Evolutionary conservation across 495 filamentous ascomycete species (phyloP).

Genomic region (Cladorrhinum samala): DNA sequence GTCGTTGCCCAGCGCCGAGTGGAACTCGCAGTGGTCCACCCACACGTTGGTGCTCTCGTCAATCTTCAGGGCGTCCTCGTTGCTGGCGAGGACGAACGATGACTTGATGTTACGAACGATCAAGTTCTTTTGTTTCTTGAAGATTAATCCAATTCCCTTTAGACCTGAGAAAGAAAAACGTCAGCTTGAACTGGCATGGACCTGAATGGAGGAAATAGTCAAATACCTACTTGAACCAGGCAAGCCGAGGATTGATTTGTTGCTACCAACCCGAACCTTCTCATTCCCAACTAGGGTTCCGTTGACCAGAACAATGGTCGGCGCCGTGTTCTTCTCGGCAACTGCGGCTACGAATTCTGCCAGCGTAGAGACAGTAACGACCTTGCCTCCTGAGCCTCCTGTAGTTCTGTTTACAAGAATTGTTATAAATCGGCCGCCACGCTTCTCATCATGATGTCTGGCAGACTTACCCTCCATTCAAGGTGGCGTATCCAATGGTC

Average conservation of each 20-base stretch:
- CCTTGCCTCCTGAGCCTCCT: conserved; percentile 54
- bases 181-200: neutral
- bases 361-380: conserved; percentile 53
- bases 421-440: too few relatives aligned
- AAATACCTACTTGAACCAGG: conserved; percentile 18
- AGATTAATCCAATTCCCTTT: conserved; percentile 38
- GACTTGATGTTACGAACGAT: conserved; percentile 60
- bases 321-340: conserved; percentile 30
- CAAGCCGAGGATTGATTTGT: conserved; percentile 52
- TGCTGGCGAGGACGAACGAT: conserved; percentile 49
- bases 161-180: conserved; percentile 29
- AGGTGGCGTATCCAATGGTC: neutral
- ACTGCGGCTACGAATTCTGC: conserved; percentile 48
- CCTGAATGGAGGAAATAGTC: too few relatives aligned
- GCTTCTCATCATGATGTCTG: too few relatives aligned
- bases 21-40: conserved; percentile 65
- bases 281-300: conserved; percentile 40
- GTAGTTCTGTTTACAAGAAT: conserved; percentile 38
- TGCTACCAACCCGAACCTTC: conserved; percentile 43
- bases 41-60: conserved; percentile 55
- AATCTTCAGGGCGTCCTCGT: conserved; percentile 57
- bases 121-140: conserved; percentile 46
- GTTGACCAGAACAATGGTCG: conserved; percentile 44
- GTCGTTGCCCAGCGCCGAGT: conserved; percentile 46
- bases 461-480: neutral